phyloP scores from a whole-genome alignment of 805 yeast species.

The Komagataella pastoris region DNA sequence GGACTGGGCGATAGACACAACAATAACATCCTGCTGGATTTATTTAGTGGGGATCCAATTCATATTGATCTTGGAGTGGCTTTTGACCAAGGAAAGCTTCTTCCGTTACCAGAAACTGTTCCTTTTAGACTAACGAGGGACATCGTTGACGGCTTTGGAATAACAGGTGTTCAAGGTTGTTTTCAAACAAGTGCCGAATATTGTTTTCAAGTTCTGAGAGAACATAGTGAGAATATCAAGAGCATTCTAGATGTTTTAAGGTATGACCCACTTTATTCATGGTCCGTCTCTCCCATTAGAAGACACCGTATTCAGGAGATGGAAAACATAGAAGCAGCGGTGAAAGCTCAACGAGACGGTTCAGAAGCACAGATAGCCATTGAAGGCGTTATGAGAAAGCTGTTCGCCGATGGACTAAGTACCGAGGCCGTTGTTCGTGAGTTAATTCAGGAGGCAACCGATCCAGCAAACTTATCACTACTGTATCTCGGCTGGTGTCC shows the following conservation, averaged over 20 bases:
- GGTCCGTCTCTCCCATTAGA: slow-evolving; percentile 76
- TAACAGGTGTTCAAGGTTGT: slow-evolving; percentile 70
- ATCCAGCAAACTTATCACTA: slow-evolving; percentile 50
- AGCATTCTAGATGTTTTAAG: slow-evolving; percentile 75
- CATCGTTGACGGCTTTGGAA: slow-evolving; percentile 85
- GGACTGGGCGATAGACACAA: slow-evolving; percentile 96
- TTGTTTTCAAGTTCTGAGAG: slow-evolving; percentile 53
- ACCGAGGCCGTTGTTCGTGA: slow-evolving; percentile 78
- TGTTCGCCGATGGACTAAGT: slow-evolving; percentile 54
- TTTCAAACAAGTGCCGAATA: slow-evolving; percentile 65
- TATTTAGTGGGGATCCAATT: slow-evolving; percentile 76
- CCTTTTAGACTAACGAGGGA: slow-evolving; percentile 90
- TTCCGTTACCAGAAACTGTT: slow-evolving; percentile 84
- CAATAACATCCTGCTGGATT: slow-evolving; percentile 78
- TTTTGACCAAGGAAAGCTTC: slow-evolving; percentile 79
- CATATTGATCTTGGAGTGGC: slow-evolving; percentile 96
- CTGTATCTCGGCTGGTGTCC: slow-evolving; percentile 84
- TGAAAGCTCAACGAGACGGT: slow-evolving; percentile 24
- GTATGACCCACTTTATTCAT: slow-evolving; percentile 88
- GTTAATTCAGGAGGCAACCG: slow-evolving; percentile 64
- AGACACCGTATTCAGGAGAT: slow-evolving; percentile 26
- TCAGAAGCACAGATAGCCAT: slow-evolving; percentile 77
- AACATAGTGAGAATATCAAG: slow-evolving; percentile 53
- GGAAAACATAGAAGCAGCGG: not conserved
- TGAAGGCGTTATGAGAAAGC: slow-evolving; percentile 54